Base-by-base conservation (phyloP, 768 basidiomycete genomes). In the Lactifluus rugatus region DNA sequence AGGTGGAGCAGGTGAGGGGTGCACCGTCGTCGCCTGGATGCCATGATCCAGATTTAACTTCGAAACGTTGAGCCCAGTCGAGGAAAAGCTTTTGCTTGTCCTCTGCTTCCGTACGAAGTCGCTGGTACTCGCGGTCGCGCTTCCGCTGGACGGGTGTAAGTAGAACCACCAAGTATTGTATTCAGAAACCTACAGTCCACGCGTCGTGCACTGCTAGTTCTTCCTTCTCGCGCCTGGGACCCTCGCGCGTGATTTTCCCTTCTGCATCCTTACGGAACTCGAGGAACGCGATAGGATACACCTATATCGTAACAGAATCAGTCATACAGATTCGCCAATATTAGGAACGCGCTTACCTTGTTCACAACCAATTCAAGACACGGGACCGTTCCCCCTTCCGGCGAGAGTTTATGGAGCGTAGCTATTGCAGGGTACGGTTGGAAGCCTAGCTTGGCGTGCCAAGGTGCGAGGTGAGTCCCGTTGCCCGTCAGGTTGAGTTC, bases 381-480 rank as follows among this genome's bases (percentile, higher is more conserved):
- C 7, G 85, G 74, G 0, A 95, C 79, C 7, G 75, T 62, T 0
- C 95, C 96, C 0, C 96, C 96, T 65, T 94, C 89, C 0, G 82
- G 69, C 0, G 85, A 84, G 50, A 99, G 70, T 66, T 87, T 89
- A 57, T 83, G 78, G 61, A 98, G 72, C 0, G 88, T 87, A 0
- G 90, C 82, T 26, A 94, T 75, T 65, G 79, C 88, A 1, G 83
- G 84, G 4, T 73, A 72, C 23, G 66, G 72, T 58, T 80, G 80
- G 66, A 91, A 91, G 7, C 96, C 96, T 6, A 99, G 78, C 63
- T 85, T 89, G 1, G 84, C 76, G 66, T 96, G 81, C 96, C 96
- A 99, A 0, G 84, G 80, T 4, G 86, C 88, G 52, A 94, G 75
- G 61, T 88, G 85, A 1, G 91, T 84, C 0, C 89, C 89, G 69